These are phyloP conservation scores for Aspergillus unguis DNA, from an alignment of 2,329 filamentous ascomycete species.

Conservation along the genomic window DNA sequence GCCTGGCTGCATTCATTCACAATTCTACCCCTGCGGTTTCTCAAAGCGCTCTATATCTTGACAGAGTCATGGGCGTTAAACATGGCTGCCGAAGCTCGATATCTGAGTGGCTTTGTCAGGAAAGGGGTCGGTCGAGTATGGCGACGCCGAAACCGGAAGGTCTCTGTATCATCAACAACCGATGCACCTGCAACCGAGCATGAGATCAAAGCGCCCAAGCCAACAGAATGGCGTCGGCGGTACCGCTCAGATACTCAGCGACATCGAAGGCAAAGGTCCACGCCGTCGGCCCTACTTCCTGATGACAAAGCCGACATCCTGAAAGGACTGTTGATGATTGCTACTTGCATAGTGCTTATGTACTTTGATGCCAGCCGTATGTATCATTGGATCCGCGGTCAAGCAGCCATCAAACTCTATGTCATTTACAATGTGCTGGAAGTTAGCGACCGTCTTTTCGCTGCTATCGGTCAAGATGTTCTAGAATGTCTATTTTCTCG, in stretches of 20 bases:
- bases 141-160: constrained; percentile 49
- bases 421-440: constrained; percentile 98
- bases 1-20: constrained; percentile 97
- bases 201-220: constrained; percentile 18
- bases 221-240: constrained; percentile 23
- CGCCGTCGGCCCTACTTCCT: constrained; percentile 76
- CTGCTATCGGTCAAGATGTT: constrained; percentile 90
- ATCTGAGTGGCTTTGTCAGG: constrained; percentile 73
- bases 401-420: constrained; percentile 96
- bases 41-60: constrained; percentile 74
- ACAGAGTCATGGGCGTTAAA: constrained; percentile 74
- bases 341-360: constrained; percentile 81
- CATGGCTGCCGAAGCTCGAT: constrained; percentile 66
- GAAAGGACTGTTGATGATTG: constrained; percentile 82
- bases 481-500: constrained; percentile 92
- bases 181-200: constrained; percentile 19
- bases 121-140: constrained; percentile 76
- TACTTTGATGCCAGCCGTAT: constrained; percentile 91
- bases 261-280: constrained; percentile 74
- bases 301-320: constrained; percentile 95
- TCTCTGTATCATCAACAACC: constrained; percentile 7
- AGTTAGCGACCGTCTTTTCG: constrained; percentile 79
- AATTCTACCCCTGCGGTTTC: constrained; percentile 83
- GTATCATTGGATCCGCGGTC: constrained; percentile 95
- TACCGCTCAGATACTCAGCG: constrained; percentile 29